Conservation (phyloP, 139 green algal genomes). For the Chlamydomonas eustigma region DNA sequence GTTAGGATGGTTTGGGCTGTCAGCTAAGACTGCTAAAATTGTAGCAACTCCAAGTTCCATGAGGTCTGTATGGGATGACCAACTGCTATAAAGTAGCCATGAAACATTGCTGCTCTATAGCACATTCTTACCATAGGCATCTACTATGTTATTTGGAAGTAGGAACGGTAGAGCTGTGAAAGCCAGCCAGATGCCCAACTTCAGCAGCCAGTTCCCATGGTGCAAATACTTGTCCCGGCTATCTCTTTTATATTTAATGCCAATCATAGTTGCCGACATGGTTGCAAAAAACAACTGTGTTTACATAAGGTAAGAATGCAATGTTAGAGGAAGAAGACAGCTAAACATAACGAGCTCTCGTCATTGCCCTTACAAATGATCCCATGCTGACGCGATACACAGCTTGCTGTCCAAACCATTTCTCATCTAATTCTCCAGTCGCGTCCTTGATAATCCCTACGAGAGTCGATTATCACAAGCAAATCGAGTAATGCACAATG, state of each 20-base stretch:
- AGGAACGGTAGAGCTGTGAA: constrained; percentile 84
- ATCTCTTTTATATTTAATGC: constrained; percentile 80
- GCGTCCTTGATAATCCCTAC: constrained; percentile 53
- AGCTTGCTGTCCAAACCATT: constrained; percentile 93
- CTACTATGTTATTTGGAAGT: constrained; percentile 67
- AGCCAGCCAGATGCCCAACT: constrained; percentile 75
- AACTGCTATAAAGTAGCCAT: no score
- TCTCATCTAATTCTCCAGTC: constrained; percentile 1
- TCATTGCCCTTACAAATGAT: constrained; percentile 71
- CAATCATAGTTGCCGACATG: constrained; percentile 72
- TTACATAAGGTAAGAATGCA: neutral
- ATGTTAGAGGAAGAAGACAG: no score
- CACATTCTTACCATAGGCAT: constrained; percentile 61
- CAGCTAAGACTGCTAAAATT: no score
- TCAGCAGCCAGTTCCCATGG: constrained; percentile 84
- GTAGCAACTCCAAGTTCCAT: no score
- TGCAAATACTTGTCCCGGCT: constrained; percentile 77
- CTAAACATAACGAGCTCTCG: no score
- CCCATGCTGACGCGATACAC: constrained; percentile 93
- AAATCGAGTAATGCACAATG: neutral
- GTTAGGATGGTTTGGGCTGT: no score
- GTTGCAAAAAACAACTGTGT: constrained; percentile 80
- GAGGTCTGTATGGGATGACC: no score
- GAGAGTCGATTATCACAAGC: neutral
- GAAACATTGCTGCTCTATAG: no score